Evolutionary conservation across 202 grass and related monocot genomes (phyloP).

Genomic region (Setaria italica): DNA sequence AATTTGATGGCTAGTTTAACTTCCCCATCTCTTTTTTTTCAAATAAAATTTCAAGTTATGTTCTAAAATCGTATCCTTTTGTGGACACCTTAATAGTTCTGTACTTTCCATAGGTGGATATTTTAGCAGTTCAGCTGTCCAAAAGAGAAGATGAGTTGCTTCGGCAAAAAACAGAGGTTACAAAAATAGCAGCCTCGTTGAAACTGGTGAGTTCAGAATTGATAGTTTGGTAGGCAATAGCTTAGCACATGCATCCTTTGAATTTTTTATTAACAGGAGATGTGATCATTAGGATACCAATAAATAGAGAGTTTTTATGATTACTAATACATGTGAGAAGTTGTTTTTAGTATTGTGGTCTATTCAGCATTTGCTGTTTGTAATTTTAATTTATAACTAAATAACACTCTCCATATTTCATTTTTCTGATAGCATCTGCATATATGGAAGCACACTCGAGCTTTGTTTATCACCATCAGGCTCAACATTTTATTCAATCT

Average conservation of each 20-base stretch:
- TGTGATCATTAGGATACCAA: not conserved
- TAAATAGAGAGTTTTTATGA: not conserved
- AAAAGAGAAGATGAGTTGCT: slow-evolving; percentile 90
- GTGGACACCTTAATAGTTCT: slow-evolving; percentile 22
- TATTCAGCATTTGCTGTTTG: not conserved
- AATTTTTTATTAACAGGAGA: slow-evolving; percentile 49
- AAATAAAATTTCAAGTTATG: slow-evolving; percentile 3
- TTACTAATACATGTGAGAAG: not conserved
- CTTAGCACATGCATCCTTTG: slow-evolving; percentile 2
- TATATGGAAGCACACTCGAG: slow-evolving; percentile 10
- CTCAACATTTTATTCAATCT: slow-evolving; percentile 17
- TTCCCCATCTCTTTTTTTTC: not conserved
- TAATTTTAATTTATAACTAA: not conserved
- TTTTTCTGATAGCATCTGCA: not conserved
- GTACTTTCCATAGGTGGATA: slow-evolving; percentile 62
- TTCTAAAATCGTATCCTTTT: slow-evolving; percentile 2
- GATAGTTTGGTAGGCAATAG: not conserved
- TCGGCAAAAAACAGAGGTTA: slow-evolving; percentile 85
- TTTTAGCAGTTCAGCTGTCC: slow-evolving; percentile 71
- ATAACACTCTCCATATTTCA: not conserved
- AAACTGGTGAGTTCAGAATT: slow-evolving; percentile 67
- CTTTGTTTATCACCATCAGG: not conserved
- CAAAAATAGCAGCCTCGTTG: slow-evolving; percentile 71
- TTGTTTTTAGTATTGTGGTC: not conserved
- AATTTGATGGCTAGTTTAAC: not conserved